A percentile compares a stretch with the other conserved stretches of the same genome.
These are phyloP conservation scores for Ceratobasidium sp. DNA, from an alignment of 1,284 basidiomycete species.

Conservation along the genomic window DNA sequence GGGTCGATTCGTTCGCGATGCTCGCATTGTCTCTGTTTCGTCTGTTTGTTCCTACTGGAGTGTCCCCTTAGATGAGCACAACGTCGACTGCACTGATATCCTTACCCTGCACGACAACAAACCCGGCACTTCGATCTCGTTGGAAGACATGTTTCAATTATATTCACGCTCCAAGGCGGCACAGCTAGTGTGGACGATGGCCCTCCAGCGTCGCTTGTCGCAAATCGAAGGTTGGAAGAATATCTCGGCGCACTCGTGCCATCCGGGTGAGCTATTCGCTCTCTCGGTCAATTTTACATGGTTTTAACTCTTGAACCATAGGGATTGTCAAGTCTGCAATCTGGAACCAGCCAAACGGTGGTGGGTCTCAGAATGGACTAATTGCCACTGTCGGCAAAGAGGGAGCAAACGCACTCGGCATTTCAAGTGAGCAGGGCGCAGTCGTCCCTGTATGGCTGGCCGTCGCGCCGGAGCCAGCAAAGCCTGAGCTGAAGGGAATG, in stretches of 20 bases:
- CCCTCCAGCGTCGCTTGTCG: slow-evolving; percentile 19
- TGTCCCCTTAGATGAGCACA: slow-evolving; percentile 25
- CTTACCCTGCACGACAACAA: slow-evolving; percentile 17
- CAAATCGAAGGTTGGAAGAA: slow-evolving; percentile 18
- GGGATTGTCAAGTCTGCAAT: not conserved
- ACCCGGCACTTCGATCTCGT: slow-evolving; percentile 13
- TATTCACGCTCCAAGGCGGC: slow-evolving; percentile 38
- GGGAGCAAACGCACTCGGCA: slow-evolving; percentile 16
- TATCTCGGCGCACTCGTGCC: slow-evolving; percentile 36
- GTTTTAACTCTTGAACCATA: not conserved
- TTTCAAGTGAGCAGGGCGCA: slow-evolving; percentile 45
- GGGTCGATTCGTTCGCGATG: slow-evolving; percentile 28
- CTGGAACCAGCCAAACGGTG: not conserved
- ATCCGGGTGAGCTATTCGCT: slow-evolving; percentile 4
- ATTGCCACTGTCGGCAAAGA: too few relatives aligned
- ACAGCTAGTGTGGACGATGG: slow-evolving; percentile 30
- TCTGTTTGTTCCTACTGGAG: slow-evolving; percentile 36
- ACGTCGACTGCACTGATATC: slow-evolving; percentile 32
- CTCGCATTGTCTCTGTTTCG: slow-evolving; percentile 33
- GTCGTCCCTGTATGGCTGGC: slow-evolving; percentile 37
- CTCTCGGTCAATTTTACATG: not conserved
- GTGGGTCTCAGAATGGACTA: not conserved
- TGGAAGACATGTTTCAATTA: slow-evolving; percentile 25
- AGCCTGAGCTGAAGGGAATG: slow-evolving; percentile 34
- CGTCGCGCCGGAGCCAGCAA: slow-evolving; percentile 15